Percentiles rank a stretch among this genome's conserved stretches.
Evolutionary conservation across 2,329 filamentous ascomycete species (phyloP).

Genomic region (Aplosporella prunicola): DNA sequence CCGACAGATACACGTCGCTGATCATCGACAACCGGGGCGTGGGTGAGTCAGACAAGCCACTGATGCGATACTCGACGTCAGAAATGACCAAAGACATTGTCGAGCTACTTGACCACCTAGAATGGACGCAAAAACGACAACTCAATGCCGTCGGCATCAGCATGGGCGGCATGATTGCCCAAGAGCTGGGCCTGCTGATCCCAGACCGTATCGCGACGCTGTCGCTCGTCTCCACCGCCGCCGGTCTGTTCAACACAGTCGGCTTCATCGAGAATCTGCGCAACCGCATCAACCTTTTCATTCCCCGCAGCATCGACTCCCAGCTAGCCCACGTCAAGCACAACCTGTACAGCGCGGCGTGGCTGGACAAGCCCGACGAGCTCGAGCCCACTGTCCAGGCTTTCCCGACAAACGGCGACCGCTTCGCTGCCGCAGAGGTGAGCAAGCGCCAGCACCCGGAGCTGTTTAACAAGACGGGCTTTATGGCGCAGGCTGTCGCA

Average conservation of each 20-base stretch:
- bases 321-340: constrained; percentile 55
- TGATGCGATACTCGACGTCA: constrained; percentile 67
- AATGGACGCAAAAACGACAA: constrained; percentile 52
- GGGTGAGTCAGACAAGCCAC: constrained; percentile 67
- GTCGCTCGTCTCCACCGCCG: constrained; percentile 41
- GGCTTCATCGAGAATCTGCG: constrained; percentile 56
- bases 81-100: constrained; percentile 75
- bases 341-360: constrained; percentile 57
- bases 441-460: constrained; percentile 55
- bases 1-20: constrained; percentile 60
- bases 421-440: constrained; percentile 72
- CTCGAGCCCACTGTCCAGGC: constrained; percentile 26
- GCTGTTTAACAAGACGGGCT: constrained; percentile 56
- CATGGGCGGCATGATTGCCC: constrained; percentile 87
- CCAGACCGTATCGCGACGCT: constrained; percentile 41
- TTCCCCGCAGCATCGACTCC: constrained; percentile 62
- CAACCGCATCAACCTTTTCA: constrained; percentile 43
- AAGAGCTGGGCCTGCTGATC: constrained; percentile 55
- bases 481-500: constrained; percentile 68
- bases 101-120: constrained; percentile 59
- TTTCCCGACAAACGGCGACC: constrained; percentile 70
- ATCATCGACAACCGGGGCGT: constrained; percentile 80
- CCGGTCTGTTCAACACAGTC: constrained; percentile 38
- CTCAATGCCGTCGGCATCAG: constrained; percentile 68
- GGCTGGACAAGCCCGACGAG: constrained; percentile 53